A percentile compares a stretch with the other conserved stretches of the same genome.
Conservation (phyloP, 129 eudicot species). For the Pittosporum tobira region DNA sequence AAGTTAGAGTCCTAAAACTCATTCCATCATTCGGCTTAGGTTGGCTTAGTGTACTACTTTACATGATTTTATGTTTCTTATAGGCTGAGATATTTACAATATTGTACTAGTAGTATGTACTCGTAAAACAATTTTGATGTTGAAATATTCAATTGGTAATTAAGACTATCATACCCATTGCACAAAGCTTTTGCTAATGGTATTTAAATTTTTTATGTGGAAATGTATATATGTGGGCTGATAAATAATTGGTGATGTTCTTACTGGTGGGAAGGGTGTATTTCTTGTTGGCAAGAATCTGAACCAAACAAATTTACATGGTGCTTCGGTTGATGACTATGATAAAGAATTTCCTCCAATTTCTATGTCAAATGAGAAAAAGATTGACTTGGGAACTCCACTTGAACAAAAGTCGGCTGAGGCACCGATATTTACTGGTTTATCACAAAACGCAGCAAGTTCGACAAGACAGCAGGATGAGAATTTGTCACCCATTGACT, state of each 20-base stretch:
- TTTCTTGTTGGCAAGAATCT: neutral
- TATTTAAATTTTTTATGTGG: too few relatives aligned
- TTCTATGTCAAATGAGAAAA: conserved; percentile 5
- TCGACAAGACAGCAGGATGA: conserved; percentile 15
- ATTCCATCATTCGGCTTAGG: too few relatives aligned
- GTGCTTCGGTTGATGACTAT: neutral
- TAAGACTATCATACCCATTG: too few relatives aligned
- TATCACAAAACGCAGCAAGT: neutral
- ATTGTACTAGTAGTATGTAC: too few relatives aligned
- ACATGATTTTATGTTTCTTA: too few relatives aligned
- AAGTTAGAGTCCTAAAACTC: too few relatives aligned
- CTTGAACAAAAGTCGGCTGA: conserved; percentile 7
- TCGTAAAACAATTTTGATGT: too few relatives aligned
- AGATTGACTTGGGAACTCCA: conserved; percentile 6
- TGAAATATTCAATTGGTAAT: too few relatives aligned
- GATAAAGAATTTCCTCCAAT: conserved; percentile 15
- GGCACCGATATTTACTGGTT: neutral
- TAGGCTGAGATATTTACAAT: too few relatives aligned
- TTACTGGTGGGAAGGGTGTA: neutral
- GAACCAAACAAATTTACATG: neutral
- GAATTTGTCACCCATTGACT: conserved; percentile 17
- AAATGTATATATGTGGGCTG: neutral
- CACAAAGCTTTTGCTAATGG: too few relatives aligned
- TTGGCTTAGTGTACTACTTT: too few relatives aligned
- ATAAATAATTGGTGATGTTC: neutral